Evolutionary conservation across 306 rosid species (phyloP), one percentile per base, ranked within the genome.

Genomic region (Casuarina glauca): DNA sequence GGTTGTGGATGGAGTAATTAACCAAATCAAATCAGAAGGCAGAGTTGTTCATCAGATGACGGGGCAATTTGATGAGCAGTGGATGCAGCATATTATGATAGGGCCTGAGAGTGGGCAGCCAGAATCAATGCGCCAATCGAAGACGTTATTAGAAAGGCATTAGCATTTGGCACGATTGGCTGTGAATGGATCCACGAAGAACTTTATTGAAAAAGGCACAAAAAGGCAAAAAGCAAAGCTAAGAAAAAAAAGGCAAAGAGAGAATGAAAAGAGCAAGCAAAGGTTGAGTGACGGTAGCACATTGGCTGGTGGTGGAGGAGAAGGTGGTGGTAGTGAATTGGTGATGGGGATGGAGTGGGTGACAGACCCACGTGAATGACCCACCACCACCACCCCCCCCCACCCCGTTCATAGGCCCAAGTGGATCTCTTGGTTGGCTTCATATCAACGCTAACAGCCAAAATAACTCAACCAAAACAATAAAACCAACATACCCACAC

Each of bases 361-460:
- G 91, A 88, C 97, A 94, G 54, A 74, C 82, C 89, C 96, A 92
- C 85, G 92, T 94, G 97, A 86, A 0, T 77, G 89, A 62, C 92
- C 93, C 93, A 85, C 91, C 90, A 87, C 72, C 81, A 72, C 77
- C 81, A 74, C 83, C 83, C 60, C 78, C 76, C 43, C 15, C 74
- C 75, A 26, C 32, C 32, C 32, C 32, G 32, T 26, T 72, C 20
- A 73, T 39, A 19, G 64, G 75, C 76, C 85, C 75, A 71, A 66
- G 84, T 92, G 90, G 89, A 86, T 87, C 17, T 88, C 83, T 79
- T 36, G 83, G 84, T 84, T 92, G 96, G 96, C 97, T 95, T 95
- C 83, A 82, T 88, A 82, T 85, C 96, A 90, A 93, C 88, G 99
- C 99, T 83, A 93, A 88, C 93, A 78, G 86, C 96, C 93, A 89